A percentile compares a stretch with the other conserved stretches of the same genome.
These are phyloP conservation scores for Citrullus colocynthis DNA, from an alignment of 306 rosid species.

Conservation along the genomic window DNA sequence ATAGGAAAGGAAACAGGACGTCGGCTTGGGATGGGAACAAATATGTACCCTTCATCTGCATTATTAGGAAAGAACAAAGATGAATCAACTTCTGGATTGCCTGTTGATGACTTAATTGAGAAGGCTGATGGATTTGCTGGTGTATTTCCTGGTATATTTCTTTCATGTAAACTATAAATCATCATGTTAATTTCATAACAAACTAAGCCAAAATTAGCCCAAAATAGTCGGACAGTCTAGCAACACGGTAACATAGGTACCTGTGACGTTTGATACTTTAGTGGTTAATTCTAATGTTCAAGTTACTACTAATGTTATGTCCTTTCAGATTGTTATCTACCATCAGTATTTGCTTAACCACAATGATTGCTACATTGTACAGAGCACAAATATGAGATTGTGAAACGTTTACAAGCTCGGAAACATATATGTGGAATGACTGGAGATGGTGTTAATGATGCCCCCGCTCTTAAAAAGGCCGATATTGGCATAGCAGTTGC, in stretches of 20 bases:
- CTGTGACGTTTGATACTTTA: neutral
- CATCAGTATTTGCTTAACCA: neutral
- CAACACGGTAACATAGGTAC: neutral
- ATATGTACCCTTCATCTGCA: slow-evolving; percentile 77
- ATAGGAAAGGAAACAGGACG: slow-evolving; percentile 87
- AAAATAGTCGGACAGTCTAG: neutral
- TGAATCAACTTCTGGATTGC: slow-evolving; percentile 40
- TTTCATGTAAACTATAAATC: neutral
- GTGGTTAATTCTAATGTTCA: neutral
- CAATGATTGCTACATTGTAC: neutral
- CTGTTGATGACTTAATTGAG: slow-evolving; percentile 77
- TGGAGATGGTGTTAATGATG: slow-evolving; percentile 85
- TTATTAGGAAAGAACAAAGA: slow-evolving; percentile 62
- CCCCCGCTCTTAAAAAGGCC: slow-evolving; percentile 78
- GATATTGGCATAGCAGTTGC: slow-evolving; percentile 96
- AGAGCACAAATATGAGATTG: slow-evolving; percentile 88
- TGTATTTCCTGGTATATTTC: slow-evolving; percentile 62
- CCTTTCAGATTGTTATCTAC: neutral
- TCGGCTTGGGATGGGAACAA: slow-evolving; percentile 81
- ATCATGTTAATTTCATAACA: neutral
- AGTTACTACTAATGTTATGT: neutral
- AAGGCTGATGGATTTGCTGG: slow-evolving; percentile 88
- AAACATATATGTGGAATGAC: slow-evolving; percentile 86
- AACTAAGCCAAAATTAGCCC: neutral
- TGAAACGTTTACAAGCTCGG: slow-evolving; percentile 66